Conservation (phyloP, 371 early-diverging fungal species). For the Dichotomocladium elegans region DNA sequence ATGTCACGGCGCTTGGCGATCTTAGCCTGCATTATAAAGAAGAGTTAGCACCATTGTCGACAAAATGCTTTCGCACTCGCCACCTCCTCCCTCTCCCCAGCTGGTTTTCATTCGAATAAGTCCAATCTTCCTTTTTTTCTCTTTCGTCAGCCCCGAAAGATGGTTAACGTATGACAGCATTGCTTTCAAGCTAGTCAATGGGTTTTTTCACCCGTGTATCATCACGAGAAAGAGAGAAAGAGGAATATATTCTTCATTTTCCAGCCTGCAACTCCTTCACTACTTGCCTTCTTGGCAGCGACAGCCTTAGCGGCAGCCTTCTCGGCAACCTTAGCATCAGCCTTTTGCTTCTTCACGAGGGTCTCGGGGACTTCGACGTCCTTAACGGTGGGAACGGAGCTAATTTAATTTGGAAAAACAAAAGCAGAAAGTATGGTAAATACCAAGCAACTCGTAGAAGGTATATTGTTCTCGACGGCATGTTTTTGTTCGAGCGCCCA, state of each 20-base stretch:
- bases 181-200: slow-evolving; percentile 37
- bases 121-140: neutral
- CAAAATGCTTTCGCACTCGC: too few species aligned
- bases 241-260: neutral
- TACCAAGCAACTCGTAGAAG: neutral
- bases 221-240: slow-evolving; percentile 5
- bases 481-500: neutral
- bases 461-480: neutral
- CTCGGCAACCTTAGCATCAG: slow-evolving; percentile 79
- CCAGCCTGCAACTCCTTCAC: neutral
- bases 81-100: neutral
- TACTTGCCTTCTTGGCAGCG: slow-evolving; percentile 62
- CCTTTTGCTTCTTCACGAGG: slow-evolving; percentile 95
- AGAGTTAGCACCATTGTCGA: too few species aligned
- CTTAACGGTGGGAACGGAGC: slow-evolving; percentile 58
- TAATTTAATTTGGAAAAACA: too few species aligned
- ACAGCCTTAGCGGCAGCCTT: slow-evolving; percentile 65
- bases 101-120: neutral
- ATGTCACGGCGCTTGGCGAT: slow-evolving; percentile 85
- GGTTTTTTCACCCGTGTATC: slow-evolving; percentile 10
- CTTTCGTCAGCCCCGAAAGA: slow-evolving; percentile 71
- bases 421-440: slow-evolving; percentile 3
- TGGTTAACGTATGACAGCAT: slow-evolving; percentile 60
- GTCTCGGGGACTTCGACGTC: slow-evolving; percentile 91
- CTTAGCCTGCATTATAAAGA: slow-evolving; percentile 58